Base-by-base conservation (phyloP, 768 basidiomycete genomes). In the Mycena haematopus region DNA sequence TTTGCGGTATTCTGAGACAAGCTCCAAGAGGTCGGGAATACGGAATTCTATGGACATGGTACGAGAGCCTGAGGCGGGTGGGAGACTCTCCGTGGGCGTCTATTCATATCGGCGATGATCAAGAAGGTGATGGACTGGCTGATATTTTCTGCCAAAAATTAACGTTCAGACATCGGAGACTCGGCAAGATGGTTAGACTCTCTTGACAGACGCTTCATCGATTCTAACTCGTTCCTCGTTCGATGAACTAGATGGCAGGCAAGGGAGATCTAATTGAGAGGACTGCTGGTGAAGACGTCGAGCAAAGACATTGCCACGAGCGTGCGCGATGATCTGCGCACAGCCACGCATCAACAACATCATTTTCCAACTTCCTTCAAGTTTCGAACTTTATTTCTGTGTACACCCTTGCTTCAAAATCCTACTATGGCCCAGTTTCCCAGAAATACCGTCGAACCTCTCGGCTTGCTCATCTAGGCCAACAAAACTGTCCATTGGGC, bases 1-100 rank as follows among this genome's bases (percentile, higher is more conserved):
- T 45, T 65, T 62, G 10, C 24, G 47, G 25, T 70, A 69, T 24
- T 55, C 33, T n/a, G 65, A 50, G 19, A 65, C 62, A 15, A 51
- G 57, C 2, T 49, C 54, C 33, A 66, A 42, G 4, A 66, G 50
- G 54, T 66, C 62, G 14, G 62, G 66, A 15, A 67, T 56, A 8
- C 45, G 62, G 52, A 56, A 64, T 42, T 55, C 21, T 13, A 63
- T 63, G 40, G 53, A 22, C 61, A 62, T 60, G 19, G 22, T 8
- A 52, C 17, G n/a, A 51, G 13, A n/a, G n/a, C n/a, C n/a, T n/a
- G n/a, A n/a, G n/a, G n/a, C n/a, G 10, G n/a, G 36, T 42, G 33
- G 35, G 38, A 38, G 35, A 52, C 22, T 25, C n/a, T n/a, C n/a
- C n/a, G n/a, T n/a, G 38, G 24, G n/a, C 17, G 25, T 25, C 40